Evolutionary conservation across 2,329 filamentous ascomycete genomes (phyloP).

Genomic region (Stagonosporopsis cucurbitacearum): DNA sequence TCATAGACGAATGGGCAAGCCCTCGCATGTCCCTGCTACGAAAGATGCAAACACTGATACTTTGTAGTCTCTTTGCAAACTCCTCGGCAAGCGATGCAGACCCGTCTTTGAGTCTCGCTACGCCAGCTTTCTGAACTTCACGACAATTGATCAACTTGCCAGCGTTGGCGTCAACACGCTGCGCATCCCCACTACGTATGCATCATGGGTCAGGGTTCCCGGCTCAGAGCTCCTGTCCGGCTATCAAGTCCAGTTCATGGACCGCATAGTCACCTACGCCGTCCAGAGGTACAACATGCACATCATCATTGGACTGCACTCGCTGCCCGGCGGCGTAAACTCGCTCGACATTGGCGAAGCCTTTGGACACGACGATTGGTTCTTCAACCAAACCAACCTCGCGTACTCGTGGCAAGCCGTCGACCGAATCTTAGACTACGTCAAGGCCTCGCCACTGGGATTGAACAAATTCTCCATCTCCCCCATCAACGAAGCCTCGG

Average conservation of each 20-base stretch:
- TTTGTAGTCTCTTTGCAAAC: constrained; percentile 41
- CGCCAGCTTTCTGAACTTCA: constrained; percentile 35
- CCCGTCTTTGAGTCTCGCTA: constrained; percentile 38
- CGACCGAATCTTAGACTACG: constrained; percentile 39
- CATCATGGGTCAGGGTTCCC: constrained; percentile 45
- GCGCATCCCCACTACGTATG: constrained; percentile 46
- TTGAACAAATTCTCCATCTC: constrained; percentile 40
- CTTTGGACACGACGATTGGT: constrained; percentile 41
- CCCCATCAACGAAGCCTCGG: constrained; percentile 48
- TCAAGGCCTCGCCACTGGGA: constrained; percentile 23
- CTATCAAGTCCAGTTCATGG: constrained; percentile 37
- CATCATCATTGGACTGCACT: constrained; percentile 43
- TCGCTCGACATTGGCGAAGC: constrained; percentile 12
- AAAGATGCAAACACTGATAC: background rate
- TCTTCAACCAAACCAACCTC: constrained; percentile 43
- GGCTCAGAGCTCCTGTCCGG: constrained; percentile 43
- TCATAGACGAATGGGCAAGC: constrained; percentile 16
- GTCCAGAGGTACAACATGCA: constrained; percentile 46
- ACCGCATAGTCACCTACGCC: constrained; percentile 42
- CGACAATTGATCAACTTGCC: constrained; percentile 42
- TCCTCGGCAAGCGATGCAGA: constrained; percentile 36
- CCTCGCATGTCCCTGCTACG: constrained; percentile 14
- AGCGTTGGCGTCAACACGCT: constrained; percentile 41
- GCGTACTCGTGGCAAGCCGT: constrained; percentile 41
- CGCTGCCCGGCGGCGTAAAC: constrained; percentile 42